These are phyloP conservation scores for Euphorbia celastroides DNA, from an alignment of 441 rosid species.

Conservation along the genomic window DNA sequence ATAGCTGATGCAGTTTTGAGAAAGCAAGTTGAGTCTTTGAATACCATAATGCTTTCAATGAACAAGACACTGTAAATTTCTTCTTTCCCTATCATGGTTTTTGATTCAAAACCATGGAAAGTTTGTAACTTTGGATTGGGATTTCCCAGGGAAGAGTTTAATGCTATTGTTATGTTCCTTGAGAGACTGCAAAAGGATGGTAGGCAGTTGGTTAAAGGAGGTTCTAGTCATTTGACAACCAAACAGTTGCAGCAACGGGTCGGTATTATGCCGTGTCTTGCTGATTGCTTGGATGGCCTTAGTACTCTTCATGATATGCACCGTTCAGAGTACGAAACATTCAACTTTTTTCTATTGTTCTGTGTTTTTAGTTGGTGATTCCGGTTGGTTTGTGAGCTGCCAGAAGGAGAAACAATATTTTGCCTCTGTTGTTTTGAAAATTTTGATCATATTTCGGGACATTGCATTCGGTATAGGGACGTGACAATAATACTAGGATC, in stretches of 20 bases:
- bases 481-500: no score
- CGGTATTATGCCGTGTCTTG: conserved; percentile 61
- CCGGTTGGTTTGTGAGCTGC: no score
- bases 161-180: conserved; percentile 43
- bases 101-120: not conserved
- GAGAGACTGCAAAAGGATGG: conserved; percentile 54
- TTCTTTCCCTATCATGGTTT: not conserved
- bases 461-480: no score
- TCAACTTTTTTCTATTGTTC: no score
- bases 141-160: conserved; percentile 50
- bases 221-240: conserved; percentile 21
- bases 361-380: no score
- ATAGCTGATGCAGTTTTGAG: conserved; percentile 48
- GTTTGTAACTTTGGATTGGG: not conserved
- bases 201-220: conserved; percentile 45
- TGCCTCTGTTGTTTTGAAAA: no score
- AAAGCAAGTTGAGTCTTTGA: conserved; percentile 52
- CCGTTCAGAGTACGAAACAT: conserved; percentile 46
- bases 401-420: no score
- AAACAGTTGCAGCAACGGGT: conserved; percentile 46
- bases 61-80: conserved; percentile 37
- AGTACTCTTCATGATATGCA: conserved; percentile 62
- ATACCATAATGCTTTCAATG: conserved; percentile 43
- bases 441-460: no score
- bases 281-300: conserved; percentile 73